phyloP scores from a whole-genome alignment of 2,329 filamentous ascomycete genomes.

The Trichothecium roseum region DNA sequence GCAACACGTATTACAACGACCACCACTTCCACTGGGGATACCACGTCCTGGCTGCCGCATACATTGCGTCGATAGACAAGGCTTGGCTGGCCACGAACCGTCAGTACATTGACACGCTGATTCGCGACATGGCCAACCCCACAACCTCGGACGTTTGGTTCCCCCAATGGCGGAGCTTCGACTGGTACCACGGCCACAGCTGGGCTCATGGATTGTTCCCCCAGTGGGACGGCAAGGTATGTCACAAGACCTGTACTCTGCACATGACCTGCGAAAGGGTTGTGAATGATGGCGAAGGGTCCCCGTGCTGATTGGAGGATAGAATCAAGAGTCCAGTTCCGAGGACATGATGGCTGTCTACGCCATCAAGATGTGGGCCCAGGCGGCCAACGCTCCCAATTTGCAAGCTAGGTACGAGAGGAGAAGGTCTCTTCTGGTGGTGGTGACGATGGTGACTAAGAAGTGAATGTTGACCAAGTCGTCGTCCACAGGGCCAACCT shows the following conservation, averaged over 20 bases:
- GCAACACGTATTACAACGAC: slow-evolving; percentile 76
- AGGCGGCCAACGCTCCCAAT: slow-evolving; percentile 60
- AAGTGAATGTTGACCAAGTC: background rate
- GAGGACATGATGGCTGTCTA: slow-evolving; percentile 85
- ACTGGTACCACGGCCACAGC: slow-evolving; percentile 91
- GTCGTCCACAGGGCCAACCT: slow-evolving; percentile 51
- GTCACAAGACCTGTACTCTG: too few species aligned
- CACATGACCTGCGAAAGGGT: too few species aligned
- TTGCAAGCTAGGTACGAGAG: slow-evolving; percentile 63
- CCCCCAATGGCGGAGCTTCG: slow-evolving; percentile 73
- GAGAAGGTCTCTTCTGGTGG: slow-evolving; percentile 5
- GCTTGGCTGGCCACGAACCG: slow-evolving; percentile 70
- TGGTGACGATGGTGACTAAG: background rate
- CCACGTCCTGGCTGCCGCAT: slow-evolving; percentile 75
- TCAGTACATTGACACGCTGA: slow-evolving; percentile 71
- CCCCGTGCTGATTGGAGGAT: background rate
- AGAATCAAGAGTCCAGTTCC: slow-evolving; percentile 73
- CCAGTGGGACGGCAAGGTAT: slow-evolving; percentile 58
- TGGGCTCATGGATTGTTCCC: slow-evolving; percentile 78
- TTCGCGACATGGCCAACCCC: slow-evolving; percentile 75
- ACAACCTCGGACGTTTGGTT: slow-evolving; percentile 62
- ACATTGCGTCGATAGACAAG: slow-evolving; percentile 71
- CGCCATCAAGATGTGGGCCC: slow-evolving; percentile 89
- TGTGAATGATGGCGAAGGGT: too few species aligned
- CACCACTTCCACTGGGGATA: slow-evolving; percentile 76